A percentile compares a stretch with the other conserved stretches of the same genome.
phyloP scores from a whole-genome alignment of 495 filamentous ascomycete genomes.

The Aspergillus sclerotioniger region DNA sequence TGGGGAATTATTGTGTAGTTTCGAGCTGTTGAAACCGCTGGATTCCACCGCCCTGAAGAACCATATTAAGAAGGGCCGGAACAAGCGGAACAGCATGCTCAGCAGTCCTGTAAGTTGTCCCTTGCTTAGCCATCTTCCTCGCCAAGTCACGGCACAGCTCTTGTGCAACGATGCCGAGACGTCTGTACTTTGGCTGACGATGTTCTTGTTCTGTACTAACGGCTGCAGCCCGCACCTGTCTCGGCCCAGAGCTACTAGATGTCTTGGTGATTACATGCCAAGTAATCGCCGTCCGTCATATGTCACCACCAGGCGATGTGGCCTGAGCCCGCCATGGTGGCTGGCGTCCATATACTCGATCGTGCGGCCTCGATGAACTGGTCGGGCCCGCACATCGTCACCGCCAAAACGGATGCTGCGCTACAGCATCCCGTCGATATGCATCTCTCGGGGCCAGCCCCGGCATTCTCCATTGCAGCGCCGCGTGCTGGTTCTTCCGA shows the following conservation, averaged over 20 bases:
- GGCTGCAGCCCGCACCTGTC: conserved; percentile 42
- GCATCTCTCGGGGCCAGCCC: conserved; percentile 14
- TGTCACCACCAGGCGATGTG: conserved; percentile 26
- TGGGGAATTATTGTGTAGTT: conserved; percentile 89
- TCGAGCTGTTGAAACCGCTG: conserved; percentile 93
- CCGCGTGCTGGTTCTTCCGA: conserved; percentile 12
- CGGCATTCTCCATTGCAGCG: conserved; percentile 13
- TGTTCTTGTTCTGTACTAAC: conserved; percentile 23
- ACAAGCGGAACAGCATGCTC: conserved; percentile 85
- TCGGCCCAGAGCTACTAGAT: conserved; percentile 49
- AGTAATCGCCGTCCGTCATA: conserved; percentile 23
- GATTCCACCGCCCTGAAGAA: conserved; percentile 97
- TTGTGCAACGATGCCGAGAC: conserved; percentile 30
- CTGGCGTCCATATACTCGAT: conserved; percentile 9
- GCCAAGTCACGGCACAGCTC: conserved; percentile 28
- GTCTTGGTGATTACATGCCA: conserved; percentile 18
- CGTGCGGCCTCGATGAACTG: conserved; percentile 9
- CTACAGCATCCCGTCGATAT: conserved; percentile 8
- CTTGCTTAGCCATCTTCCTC: conserved; percentile 21
- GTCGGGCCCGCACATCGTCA: conserved; percentile 11
- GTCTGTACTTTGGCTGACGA: conserved; percentile 15
- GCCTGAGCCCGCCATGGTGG: conserved; percentile 8
- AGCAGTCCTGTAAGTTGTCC: conserved; percentile 79
- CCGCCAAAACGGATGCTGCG: conserved; percentile 11
- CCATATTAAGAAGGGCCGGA: conserved; percentile 97